Evolutionary conservation across 202 grass and related monocot genomes (phyloP).

Genomic region (Schoenoplectus tabernaemontani): DNA sequence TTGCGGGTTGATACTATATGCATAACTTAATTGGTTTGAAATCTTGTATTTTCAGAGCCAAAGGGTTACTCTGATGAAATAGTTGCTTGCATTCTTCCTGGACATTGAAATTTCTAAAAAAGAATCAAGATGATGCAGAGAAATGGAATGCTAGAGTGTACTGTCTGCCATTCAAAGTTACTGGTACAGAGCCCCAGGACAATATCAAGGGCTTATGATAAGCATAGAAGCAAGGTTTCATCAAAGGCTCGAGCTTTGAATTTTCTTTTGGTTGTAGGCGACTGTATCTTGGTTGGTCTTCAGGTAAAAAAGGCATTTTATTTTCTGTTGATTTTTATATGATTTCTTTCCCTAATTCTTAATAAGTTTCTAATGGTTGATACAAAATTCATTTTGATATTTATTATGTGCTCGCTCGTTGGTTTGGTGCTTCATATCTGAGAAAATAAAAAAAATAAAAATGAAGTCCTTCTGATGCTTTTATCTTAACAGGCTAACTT

Average conservation of each 20-base stretch:
- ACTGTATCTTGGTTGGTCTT: constrained; percentile 86
- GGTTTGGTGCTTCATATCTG: not conserved
- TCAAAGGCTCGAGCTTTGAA: constrained; percentile 61
- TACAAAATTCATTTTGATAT: not conserved
- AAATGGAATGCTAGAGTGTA: constrained; percentile 79
- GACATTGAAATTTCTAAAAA: not conserved
- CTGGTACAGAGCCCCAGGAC: constrained; percentile 54
- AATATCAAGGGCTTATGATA: constrained; percentile 81
- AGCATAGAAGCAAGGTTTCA: constrained; percentile 76
- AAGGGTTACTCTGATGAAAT: constrained; percentile 28
- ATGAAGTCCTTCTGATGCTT: not conserved
- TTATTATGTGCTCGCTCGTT: not conserved
- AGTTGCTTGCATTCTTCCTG: not conserved
- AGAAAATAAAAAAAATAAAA: not conserved
- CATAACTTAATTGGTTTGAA: not conserved
- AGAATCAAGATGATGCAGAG: constrained; percentile 56
- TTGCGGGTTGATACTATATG: not conserved
- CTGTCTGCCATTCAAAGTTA: constrained; percentile 66
- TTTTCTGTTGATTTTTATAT: not conserved
- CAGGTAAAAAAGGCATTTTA: constrained; percentile 39
- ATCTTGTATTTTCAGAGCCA: constrained; percentile 30
- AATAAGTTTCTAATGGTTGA: not conserved
- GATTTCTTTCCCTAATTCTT: not conserved
- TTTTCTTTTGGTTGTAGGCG: constrained; percentile 69
- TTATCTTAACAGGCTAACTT: not conserved